Evolutionary conservation across 306 rosid species (phyloP), one percentile per base, ranked within the genome.

Genomic region (Citrullus mucosospermus): DNA sequence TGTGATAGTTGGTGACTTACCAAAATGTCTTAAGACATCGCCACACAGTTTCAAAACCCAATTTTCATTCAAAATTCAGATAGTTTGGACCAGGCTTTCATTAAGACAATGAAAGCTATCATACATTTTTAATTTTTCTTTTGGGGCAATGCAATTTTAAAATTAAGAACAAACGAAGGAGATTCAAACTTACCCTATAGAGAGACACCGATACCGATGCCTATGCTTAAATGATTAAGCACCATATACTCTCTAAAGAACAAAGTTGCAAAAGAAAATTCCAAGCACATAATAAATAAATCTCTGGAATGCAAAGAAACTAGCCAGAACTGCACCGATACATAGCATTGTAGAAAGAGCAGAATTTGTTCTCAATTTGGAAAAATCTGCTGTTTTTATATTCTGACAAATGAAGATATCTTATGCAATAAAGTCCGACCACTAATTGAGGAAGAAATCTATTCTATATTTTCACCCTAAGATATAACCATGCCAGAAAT

Each of bases 381-480:
- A 68, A 22, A 76, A 59, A 57, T 25, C 55, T 76, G 51, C 68
- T 18, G 79, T 76, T 76, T 57, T 76, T 30, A 22, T 76, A 86
- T 86, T 80, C 72, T 79, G 75, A 20, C 68, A 38, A 58, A 41
- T 76, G 79, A 57, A 76, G 54, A 55, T 76, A 76, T 76, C 68
- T 50, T 41, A 59, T 57, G 67, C 79, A 55, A 76, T 54, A 22
- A 73, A 30, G 46, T 73, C 61, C 60, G 14, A 41, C 54, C 3
- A 16, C 77, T 73, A 73, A 73, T 73, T 73, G 22, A 50, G 77
- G 44, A 73, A 46, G 55, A 48, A 73, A 77, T 57, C 68, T 77
- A 77, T 25, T 77, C 70, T 58, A 77, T 77, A 77, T 60, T 59
- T 77, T 57, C 54, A 77, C 70, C 71, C 68, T 77, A 56, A 59